A percentile compares a stretch with the other conserved stretches of the same genome.
Evolutionary conservation across 768 basidiomycete species (phyloP).

Genomic region (Rossbeevera mucosa): DNA sequence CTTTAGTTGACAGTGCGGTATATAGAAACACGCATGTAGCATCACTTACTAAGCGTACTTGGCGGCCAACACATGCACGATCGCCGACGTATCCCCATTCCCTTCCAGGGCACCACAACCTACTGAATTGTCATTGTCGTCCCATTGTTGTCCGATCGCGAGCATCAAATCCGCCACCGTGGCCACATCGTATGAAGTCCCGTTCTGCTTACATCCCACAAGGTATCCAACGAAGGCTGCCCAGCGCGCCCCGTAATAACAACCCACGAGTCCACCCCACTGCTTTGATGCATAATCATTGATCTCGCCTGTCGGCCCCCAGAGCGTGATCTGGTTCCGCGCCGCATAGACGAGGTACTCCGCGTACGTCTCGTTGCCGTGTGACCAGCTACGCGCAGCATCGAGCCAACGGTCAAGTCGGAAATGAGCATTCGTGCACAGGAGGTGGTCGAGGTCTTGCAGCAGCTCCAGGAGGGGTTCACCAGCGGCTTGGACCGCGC

Average conservation of each 20-base stretch:
- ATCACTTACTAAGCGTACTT: neutral
- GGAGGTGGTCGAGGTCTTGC: slow-evolving; percentile 32
- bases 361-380: slow-evolving; percentile 29
- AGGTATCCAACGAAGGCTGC: slow-evolving; percentile 33
- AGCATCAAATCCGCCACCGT: slow-evolving; percentile 26
- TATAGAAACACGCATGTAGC: no score
- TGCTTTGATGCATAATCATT: slow-evolving; percentile 43
- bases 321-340: slow-evolving; percentile 41
- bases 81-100: neutral
- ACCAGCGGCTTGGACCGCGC: slow-evolving; percentile 21
- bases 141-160: slow-evolving; percentile 33
- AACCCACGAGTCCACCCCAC: slow-evolving; percentile 37
- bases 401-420: slow-evolving; percentile 35
- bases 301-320: slow-evolving; percentile 40
- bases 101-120: neutral
- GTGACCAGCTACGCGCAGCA: slow-evolving; percentile 29
- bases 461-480: slow-evolving; percentile 30
- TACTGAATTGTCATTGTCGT: neutral
- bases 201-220: slow-evolving; percentile 24
- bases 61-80: neutral
- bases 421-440: slow-evolving; percentile 31
- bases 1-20: no score
- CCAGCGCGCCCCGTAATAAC: slow-evolving; percentile 37
- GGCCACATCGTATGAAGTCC: slow-evolving; percentile 27
- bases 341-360: slow-evolving; percentile 37